Conservation (phyloP, 192 early-diverging fungal genomes). For the Lobosporangium transversale region DNA sequence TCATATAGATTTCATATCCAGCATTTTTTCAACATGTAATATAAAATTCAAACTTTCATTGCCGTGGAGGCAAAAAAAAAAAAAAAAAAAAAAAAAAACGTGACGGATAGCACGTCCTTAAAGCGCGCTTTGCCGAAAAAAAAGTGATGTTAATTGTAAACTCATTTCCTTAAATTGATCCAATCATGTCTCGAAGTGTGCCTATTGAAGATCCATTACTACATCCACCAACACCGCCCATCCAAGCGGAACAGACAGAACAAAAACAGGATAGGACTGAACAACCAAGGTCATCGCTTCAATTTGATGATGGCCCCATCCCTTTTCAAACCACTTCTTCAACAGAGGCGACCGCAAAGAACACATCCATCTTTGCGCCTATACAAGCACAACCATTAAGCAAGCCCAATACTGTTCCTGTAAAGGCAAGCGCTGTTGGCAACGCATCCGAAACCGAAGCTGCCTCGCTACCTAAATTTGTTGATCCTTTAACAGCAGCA, state of each 20-base stretch:
- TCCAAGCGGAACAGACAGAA: neutral
- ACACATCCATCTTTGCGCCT: constrained; percentile 26
- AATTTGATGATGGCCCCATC: constrained; percentile 46
- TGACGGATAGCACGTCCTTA: neutral
- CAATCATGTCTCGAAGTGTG: constrained; percentile 40
- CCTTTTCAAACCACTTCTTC: constrained; percentile 23
- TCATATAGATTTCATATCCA: neutral
- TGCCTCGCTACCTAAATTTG: constrained; percentile 6
- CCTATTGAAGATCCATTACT: constrained; percentile 47
- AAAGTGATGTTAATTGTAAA: neutral
- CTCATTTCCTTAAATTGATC: neutral
- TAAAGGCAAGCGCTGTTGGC: neutral
- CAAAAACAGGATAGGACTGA: neutral
- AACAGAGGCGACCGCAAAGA: too few relatives aligned
- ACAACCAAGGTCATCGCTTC: neutral
- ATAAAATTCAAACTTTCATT: neutral
- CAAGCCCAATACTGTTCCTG: neutral
- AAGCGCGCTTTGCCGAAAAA: neutral
- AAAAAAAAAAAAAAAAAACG: neutral
- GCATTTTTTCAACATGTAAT: neutral
- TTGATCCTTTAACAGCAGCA: constrained; percentile 26
- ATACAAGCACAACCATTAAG: constrained; percentile 5
- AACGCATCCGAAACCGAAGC: neutral
- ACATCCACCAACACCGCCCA: constrained; percentile 40
- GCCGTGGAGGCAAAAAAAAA: neutral